These are phyloP conservation scores for Ascochyta viciae-villosae DNA, from an alignment of 2,329 filamentous ascomycete species.

Conservation along the genomic window DNA sequence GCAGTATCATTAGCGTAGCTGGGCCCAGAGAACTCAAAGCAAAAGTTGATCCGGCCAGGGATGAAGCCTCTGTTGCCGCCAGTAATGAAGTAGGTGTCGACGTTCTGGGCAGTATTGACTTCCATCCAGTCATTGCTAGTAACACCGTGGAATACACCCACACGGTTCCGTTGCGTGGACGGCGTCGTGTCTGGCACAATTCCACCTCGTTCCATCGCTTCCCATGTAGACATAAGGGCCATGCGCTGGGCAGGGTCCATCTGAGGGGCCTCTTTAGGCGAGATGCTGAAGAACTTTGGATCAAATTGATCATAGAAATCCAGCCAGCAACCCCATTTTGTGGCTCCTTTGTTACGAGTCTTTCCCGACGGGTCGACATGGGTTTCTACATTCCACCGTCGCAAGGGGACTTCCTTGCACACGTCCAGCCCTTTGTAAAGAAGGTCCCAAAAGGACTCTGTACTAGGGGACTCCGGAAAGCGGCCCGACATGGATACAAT, in stretches of 20 bases:
- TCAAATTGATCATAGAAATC: slow-evolving; percentile 38
- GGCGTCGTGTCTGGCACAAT: slow-evolving; percentile 36
- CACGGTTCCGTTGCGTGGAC: slow-evolving; percentile 35
- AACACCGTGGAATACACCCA: slow-evolving; percentile 46
- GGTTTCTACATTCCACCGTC: slow-evolving; percentile 38
- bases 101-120: slow-evolving; percentile 33
- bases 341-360: slow-evolving; percentile 4
- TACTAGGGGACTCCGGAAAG: slow-evolving; percentile 35
- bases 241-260: slow-evolving; percentile 35
- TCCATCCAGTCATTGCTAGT: slow-evolving; percentile 42
- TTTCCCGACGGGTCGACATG: slow-evolving; percentile 9
- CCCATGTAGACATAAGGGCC: slow-evolving; percentile 32
- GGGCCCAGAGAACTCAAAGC: slow-evolving; percentile 49
- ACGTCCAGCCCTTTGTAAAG: slow-evolving; percentile 36
- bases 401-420: slow-evolving; percentile 28
- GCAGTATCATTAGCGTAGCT: slow-evolving; percentile 51
- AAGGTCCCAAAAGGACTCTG: slow-evolving; percentile 42
- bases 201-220: slow-evolving; percentile 37
- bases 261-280: slow-evolving; percentile 34
- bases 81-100: slow-evolving; percentile 64
- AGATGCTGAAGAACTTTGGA: slow-evolving; percentile 38
- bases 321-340: slow-evolving; percentile 33
- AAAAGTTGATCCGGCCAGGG: slow-evolving; percentile 57
- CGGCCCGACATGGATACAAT: slow-evolving; percentile 33
- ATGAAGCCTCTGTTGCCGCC: slow-evolving; percentile 61